These are phyloP conservation scores for Calocera viscosa DNA, from an alignment of 768 basidiomycete genomes.

Conservation along the genomic window DNA sequence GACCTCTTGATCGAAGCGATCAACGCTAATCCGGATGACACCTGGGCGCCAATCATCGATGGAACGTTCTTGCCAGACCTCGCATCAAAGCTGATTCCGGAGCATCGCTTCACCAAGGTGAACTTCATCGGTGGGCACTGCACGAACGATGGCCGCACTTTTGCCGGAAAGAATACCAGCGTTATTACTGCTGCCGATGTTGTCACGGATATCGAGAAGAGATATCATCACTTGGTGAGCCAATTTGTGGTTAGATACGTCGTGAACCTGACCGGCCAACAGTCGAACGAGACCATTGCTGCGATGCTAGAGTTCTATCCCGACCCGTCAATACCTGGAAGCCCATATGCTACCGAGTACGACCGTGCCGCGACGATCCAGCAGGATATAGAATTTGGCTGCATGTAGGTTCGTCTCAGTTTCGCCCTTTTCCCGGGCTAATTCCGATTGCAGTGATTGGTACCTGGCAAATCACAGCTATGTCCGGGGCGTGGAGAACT, in stretches of 20 bases:
- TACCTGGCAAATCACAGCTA: constrained; percentile 28
- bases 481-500: constrained; percentile 24
- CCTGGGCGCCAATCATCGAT: constrained; percentile 18
- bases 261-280: too few species aligned
- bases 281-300: constrained; percentile 32
- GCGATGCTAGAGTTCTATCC: constrained; percentile 32
- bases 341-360: constrained; percentile 32
- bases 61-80: constrained; percentile 24
- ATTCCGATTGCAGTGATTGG: constrained; percentile 28
- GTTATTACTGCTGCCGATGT: constrained; percentile 27
- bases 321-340: constrained; percentile 25
- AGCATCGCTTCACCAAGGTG: constrained; percentile 27
- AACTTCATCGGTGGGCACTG: constrained; percentile 35
- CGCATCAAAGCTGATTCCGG: constrained; percentile 29
- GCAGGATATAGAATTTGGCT: constrained; percentile 34
- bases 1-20: constrained; percentile 26
- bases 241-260: too few species aligned
- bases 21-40: constrained; percentile 28
- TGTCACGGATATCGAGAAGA: constrained; percentile 30
- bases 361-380: constrained; percentile 34
- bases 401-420: too few species aligned
- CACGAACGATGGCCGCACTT: constrained; percentile 35
- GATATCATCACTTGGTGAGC: constrained; percentile 16
- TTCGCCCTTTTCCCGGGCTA: constrained; percentile 12
- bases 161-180: constrained; percentile 23